phyloP scores from a whole-genome alignment of 257 asterid species.

The Eustoma russellianum region DNA sequence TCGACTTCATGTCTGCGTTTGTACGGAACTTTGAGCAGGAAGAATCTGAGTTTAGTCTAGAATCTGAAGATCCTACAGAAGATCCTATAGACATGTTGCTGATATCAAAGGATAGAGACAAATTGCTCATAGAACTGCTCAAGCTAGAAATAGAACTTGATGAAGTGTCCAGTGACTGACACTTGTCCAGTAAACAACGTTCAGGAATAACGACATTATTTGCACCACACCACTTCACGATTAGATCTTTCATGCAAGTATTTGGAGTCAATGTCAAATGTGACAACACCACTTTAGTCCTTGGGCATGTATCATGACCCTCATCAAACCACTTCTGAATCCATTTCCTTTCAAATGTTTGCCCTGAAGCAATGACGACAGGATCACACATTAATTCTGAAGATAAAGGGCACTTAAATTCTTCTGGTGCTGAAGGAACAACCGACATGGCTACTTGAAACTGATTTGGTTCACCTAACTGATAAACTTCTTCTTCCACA shows the following conservation, averaged over 20 bases:
- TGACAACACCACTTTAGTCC: conserved; percentile 35
- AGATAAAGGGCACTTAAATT: conserved; percentile 69
- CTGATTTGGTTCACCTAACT: conserved; percentile 19
- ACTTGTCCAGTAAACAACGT: conserved; percentile 25
- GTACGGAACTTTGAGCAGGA: conserved; percentile 13
- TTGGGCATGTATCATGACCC: conserved; percentile 68
- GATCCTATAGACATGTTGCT: conserved; percentile 33
- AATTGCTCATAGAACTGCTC: conserved; percentile 50
- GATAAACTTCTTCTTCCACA: conserved; percentile 31
- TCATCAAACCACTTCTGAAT: conserved; percentile 85
- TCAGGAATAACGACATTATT: conserved; percentile 36
- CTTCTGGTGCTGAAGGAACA: conserved; percentile 46
- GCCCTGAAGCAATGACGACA: conserved; percentile 76
- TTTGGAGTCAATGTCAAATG: conserved; percentile 52
- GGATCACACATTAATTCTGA: conserved; percentile 79
- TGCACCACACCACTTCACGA: conserved; percentile 48
- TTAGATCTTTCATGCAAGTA: conserved; percentile 46
- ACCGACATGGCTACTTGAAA: conserved; percentile 27
- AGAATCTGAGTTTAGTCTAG: conserved; percentile 23
- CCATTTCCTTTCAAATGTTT: conserved; percentile 76
- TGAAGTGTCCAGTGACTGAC: conserved; percentile 42
- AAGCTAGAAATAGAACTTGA: conserved; percentile 58
- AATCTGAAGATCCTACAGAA: conserved; percentile 22
- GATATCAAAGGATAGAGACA: conserved; percentile 49
- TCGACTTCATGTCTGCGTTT: conserved; percentile 10